These are phyloP conservation scores for Aspergillus affinis DNA, from an alignment of 495 filamentous ascomycete species.

Conservation along the genomic window DNA sequence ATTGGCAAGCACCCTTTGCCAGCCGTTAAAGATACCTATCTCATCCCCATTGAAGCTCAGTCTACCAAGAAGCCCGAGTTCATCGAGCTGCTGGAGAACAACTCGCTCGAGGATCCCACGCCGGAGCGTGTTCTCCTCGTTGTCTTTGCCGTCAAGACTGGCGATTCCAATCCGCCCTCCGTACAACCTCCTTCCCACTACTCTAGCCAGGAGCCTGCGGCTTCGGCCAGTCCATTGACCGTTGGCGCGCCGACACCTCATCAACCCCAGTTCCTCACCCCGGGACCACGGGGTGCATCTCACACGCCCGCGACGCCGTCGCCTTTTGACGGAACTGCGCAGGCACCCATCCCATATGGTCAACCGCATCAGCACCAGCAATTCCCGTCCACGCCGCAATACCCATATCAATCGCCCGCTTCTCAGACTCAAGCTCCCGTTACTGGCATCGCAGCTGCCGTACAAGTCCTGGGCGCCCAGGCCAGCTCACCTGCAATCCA, in stretches of 20 bases:
- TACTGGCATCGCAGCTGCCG: slow-evolving; percentile 28
- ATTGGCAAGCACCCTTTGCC: slow-evolving; percentile 64
- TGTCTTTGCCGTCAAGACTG: slow-evolving; percentile 68
- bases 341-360: slow-evolving; percentile 37
- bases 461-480: slow-evolving; percentile 58
- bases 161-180: slow-evolving; percentile 44
- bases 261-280: slow-evolving; percentile 33
- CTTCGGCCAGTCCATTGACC: slow-evolving; percentile 46
- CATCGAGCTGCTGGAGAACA: slow-evolving; percentile 72
- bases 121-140: slow-evolving; percentile 71
- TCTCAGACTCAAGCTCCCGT: slow-evolving; percentile 17
- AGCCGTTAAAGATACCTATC: slow-evolving; percentile 75
- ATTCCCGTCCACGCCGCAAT: slow-evolving; percentile 29
- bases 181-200: slow-evolving; percentile 46
- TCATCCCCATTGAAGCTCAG: slow-evolving; percentile 71
- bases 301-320: slow-evolving; percentile 30
- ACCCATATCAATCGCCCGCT: slow-evolving; percentile 12
- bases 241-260: slow-evolving; percentile 39
- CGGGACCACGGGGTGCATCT: slow-evolving; percentile 22
- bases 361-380: slow-evolving; percentile 27
- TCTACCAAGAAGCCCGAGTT: slow-evolving; percentile 63
- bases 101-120: slow-evolving; percentile 63
- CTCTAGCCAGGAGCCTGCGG: slow-evolving; percentile 37
- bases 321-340: slow-evolving; percentile 18
- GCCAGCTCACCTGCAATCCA: slow-evolving; percentile 61